Conservation (phyloP, 768 basidiomycete species). For the Lactifluus volemus region DNA sequence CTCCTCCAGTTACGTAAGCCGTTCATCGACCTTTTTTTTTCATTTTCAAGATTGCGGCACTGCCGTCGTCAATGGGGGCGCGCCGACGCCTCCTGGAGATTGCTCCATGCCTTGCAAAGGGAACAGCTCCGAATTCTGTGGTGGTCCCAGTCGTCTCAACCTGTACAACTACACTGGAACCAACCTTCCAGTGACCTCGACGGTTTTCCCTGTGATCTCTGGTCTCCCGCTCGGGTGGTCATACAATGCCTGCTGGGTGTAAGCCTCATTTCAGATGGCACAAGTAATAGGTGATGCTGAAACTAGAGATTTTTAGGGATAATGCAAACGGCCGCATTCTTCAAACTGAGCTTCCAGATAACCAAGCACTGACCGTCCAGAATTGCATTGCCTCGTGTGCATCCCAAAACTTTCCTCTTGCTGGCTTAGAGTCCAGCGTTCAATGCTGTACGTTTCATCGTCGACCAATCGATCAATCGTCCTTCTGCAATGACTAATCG, state of each 20-base stretch:
- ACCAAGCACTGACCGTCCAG: slow-evolving; percentile 43
- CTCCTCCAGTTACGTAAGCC: background rate
- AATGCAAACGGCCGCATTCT: slow-evolving; percentile 59
- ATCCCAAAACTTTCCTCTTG: slow-evolving; percentile 49
- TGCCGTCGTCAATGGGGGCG: slow-evolving; percentile 39
- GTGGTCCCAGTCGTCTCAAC: slow-evolving; percentile 59
- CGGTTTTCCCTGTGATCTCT: slow-evolving; percentile 11
- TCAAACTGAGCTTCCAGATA: slow-evolving; percentile 32
- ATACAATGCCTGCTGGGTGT: slow-evolving; percentile 43
- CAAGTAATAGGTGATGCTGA: background rate
- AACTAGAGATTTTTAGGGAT: slow-evolving; percentile 30
- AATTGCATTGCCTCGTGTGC: slow-evolving; percentile 54
- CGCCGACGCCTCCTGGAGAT: slow-evolving; percentile 36
- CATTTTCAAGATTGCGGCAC: slow-evolving; percentile 40
- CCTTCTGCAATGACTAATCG: background rate
- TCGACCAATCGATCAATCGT: background rate
- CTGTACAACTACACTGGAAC: slow-evolving; percentile 61
- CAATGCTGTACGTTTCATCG: slow-evolving; percentile 37
- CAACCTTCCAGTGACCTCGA: slow-evolving; percentile 24
- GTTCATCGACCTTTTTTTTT: background rate
- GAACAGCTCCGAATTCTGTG: slow-evolving; percentile 58
- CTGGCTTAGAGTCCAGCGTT: slow-evolving; percentile 56
- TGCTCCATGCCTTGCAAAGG: slow-evolving; percentile 65
- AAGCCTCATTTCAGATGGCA: slow-evolving; percentile 3
- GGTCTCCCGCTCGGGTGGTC: slow-evolving; percentile 15